Conservation (phyloP, 495 filamentous ascomycete species). For the Neurospora sp. region DNA sequence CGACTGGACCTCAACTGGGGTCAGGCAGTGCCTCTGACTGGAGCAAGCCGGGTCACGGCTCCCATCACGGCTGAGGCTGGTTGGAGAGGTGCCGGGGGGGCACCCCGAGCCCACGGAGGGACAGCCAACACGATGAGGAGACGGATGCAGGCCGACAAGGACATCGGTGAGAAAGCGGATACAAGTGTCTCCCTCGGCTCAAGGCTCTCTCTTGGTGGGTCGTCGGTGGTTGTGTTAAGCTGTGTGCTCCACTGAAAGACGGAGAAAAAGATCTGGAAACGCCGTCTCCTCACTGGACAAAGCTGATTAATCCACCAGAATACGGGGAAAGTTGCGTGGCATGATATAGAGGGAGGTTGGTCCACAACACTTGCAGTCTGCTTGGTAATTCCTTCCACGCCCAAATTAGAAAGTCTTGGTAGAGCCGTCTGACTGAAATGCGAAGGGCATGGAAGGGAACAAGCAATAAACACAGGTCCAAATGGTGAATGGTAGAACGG, state of each 20-base stretch:
- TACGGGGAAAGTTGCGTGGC: neutral
- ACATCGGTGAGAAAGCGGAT: neutral
- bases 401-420: neutral
- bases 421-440: neutral
- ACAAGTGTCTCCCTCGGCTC: neutral
- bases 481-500: neutral
- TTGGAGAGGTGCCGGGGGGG: neutral
- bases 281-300: neutral
- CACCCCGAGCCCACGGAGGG: neutral
- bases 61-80: neutral
- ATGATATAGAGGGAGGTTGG: neutral
- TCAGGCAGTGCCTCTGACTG: neutral
- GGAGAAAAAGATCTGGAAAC: neutral
- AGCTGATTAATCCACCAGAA: neutral
- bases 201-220: neutral
- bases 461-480: neutral
- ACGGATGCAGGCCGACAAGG: neutral
- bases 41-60: neutral
- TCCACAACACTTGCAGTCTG: neutral
- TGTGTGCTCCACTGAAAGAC: neutral
- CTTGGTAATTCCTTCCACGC: neutral
- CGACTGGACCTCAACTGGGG: neutral
- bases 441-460: neutral
- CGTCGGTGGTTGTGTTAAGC: neutral
- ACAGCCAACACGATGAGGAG: neutral